Percentiles rank a stretch among this genome's conserved stretches.
These are phyloP conservation scores for Cucurbita ficifolia DNA, from an alignment of 306 rosid genomes.

Conservation along the genomic window DNA sequence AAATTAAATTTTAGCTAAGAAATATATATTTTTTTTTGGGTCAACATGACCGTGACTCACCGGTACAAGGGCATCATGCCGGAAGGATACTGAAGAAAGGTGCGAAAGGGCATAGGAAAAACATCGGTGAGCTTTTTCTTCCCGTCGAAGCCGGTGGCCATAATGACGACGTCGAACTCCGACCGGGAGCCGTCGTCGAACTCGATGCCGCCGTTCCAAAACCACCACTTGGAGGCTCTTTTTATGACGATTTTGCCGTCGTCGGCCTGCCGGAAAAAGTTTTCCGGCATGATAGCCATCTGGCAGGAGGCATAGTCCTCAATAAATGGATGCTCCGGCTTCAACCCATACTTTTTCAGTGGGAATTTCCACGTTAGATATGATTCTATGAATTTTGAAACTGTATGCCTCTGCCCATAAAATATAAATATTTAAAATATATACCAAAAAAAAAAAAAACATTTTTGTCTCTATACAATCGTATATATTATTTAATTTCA, in stretches of 20 bases:
- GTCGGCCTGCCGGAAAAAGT: slow-evolving; percentile 40
- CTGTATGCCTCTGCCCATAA: slow-evolving; percentile 23
- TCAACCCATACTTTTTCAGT: slow-evolving; percentile 37
- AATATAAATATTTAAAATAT: too few relatives aligned
- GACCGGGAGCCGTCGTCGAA: slow-evolving; percentile 39
- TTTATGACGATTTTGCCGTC: slow-evolving; percentile 34
- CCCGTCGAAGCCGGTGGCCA: slow-evolving; percentile 54
- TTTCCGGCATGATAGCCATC: slow-evolving; percentile 57
- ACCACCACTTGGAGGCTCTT: slow-evolving; percentile 42
- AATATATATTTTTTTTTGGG: too few relatives aligned
- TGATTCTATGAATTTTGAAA: slow-evolving; percentile 54
- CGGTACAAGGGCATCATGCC: slow-evolving; percentile 46
- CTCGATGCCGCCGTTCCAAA: slow-evolving; percentile 37
- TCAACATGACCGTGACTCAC: background rate
- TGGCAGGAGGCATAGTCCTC: slow-evolving; percentile 71
- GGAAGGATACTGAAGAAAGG: slow-evolving; percentile 26
- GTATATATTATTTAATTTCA: too few relatives aligned
- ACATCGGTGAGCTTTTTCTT: slow-evolving; percentile 34
- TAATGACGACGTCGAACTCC: slow-evolving; percentile 44
- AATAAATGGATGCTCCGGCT: slow-evolving; percentile 46
- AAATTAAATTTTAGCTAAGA: too few relatives aligned
- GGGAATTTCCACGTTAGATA: slow-evolving; percentile 52
- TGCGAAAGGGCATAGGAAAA: slow-evolving; percentile 34
- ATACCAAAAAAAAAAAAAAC: too few relatives aligned
- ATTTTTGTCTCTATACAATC: too few relatives aligned